These are phyloP conservation scores for Corrigiola litoralis DNA, from an alignment of 179 eudicot species.

Conservation along the genomic window DNA sequence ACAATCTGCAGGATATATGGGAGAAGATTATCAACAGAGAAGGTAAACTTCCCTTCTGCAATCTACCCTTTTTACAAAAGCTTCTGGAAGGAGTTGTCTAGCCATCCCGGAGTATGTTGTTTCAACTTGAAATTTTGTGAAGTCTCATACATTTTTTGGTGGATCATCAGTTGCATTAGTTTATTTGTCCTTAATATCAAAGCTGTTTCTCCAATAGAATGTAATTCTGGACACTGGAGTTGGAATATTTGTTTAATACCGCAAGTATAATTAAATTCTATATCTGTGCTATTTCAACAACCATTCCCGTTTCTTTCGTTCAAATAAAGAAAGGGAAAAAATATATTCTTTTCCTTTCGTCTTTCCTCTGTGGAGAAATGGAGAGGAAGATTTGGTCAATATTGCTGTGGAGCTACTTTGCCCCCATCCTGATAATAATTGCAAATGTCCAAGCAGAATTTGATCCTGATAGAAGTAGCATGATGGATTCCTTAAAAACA, in stretches of 20 bases:
- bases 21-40: constrained; percentile 54
- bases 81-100: not conserved
- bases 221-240: no score
- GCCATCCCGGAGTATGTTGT: not conserved
- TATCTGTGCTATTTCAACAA: no score
- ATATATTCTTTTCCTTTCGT: not conserved
- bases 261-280: no score
- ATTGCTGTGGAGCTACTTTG: not conserved
- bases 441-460: constrained; percentile 25
- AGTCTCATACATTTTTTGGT: not conserved
- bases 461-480: constrained; percentile 18
- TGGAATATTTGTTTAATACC: no score
- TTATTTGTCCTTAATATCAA: not conserved
- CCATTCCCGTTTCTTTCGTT: no score
- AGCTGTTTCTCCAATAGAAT: no score
- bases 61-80: not conserved
- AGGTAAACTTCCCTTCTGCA: constrained; percentile 30
- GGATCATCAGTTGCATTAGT: not conserved
- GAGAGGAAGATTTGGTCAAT: not conserved
- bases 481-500: constrained; percentile 18
- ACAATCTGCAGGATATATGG: constrained; percentile 66
- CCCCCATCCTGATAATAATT: not conserved
- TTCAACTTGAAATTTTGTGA: not conserved
- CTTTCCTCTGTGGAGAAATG: not conserved
- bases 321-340: no score